Percentiles rank a stretch among this genome's conserved stretches.
phyloP scores from a whole-genome alignment of 257 asterid species.

The Nicotiana sylvestris region DNA sequence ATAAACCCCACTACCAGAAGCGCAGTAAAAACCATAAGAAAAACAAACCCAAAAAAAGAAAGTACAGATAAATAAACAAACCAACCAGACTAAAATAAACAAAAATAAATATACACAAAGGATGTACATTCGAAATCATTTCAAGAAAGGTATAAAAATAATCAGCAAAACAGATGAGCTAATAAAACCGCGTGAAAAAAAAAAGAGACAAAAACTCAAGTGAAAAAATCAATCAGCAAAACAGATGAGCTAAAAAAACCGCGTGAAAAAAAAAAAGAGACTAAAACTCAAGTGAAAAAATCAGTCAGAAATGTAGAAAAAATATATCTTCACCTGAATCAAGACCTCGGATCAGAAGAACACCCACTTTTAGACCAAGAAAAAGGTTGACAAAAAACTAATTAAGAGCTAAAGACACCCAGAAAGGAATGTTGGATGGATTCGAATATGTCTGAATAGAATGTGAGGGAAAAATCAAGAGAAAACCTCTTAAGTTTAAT shows the following conservation, averaged over 20 bases:
- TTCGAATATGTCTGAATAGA: background rate
- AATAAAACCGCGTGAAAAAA: background rate
- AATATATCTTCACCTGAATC: background rate
- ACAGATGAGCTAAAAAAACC: no score
- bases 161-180: background rate
- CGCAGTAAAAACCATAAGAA: background rate
- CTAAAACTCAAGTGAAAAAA: background rate
- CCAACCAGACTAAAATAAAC: background rate
- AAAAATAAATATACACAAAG: background rate
- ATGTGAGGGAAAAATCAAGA: background rate
- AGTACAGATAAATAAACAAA: background rate
- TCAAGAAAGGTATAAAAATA: background rate
- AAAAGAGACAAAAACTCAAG: background rate
- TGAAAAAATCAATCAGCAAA: no score
- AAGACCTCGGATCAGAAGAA: background rate
- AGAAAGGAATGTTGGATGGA: background rate
- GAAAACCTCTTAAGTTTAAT: constrained; percentile 5
- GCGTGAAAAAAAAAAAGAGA: no score
- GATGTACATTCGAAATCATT: background rate
- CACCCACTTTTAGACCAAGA: background rate
- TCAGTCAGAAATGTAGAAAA: background rate
- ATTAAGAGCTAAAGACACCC: background rate
- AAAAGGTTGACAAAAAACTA: background rate
- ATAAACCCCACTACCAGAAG: background rate
- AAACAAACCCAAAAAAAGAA: background rate